These are phyloP conservation scores for Tolypocladium endophyticum DNA, from an alignment of 2,329 filamentous ascomycete species.

Conservation along the genomic window DNA sequence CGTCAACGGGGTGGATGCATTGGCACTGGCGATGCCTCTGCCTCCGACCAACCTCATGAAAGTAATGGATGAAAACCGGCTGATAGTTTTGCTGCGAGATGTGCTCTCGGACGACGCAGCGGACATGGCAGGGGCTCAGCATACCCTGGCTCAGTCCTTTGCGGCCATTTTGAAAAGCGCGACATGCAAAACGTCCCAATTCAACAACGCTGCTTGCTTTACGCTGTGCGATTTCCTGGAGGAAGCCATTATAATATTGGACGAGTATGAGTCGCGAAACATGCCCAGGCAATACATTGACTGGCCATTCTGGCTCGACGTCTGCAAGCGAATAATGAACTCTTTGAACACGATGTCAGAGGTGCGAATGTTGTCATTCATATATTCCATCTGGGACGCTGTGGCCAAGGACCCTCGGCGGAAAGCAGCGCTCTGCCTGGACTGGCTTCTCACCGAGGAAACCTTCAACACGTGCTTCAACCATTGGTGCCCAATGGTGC, in stretches of 20 bases:
- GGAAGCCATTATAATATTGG: conserved; percentile 59
- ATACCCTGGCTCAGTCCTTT: conserved; percentile 69
- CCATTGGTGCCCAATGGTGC: conserved; percentile 93
- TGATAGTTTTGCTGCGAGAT: conserved; percentile 74
- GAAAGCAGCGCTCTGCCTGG: conserved; percentile 60
- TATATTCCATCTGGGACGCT: conserved; percentile 72
- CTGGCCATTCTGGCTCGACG: conserved; percentile 78
- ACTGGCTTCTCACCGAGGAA: conserved; percentile 64
- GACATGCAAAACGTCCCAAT: conserved; percentile 66
- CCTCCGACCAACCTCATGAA: conserved; percentile 60
- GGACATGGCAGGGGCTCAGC: conserved; percentile 35
- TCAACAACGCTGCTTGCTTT: conserved; percentile 75
- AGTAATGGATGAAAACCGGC: conserved; percentile 79
- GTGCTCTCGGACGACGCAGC: conserved; percentile 47
- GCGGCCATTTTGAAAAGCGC: conserved; percentile 62
- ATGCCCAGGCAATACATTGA: conserved; percentile 43
- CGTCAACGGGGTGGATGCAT: conserved; percentile 50
- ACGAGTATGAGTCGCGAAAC: conserved; percentile 33
- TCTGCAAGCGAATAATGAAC: conserved; percentile 66
- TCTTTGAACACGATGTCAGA: conserved; percentile 87
- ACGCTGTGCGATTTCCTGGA: conserved; percentile 87
- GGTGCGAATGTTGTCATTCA: conserved; percentile 70
- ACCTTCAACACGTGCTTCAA: conserved; percentile 78
- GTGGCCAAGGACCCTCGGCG: conserved; percentile 54
- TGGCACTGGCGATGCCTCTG: conserved; percentile 51